A percentile compares a stretch with the other conserved stretches of the same genome.
These are phyloP conservation scores for Penicillium canescens DNA, from an alignment of 495 filamentous ascomycete species.

Conservation along the genomic window DNA sequence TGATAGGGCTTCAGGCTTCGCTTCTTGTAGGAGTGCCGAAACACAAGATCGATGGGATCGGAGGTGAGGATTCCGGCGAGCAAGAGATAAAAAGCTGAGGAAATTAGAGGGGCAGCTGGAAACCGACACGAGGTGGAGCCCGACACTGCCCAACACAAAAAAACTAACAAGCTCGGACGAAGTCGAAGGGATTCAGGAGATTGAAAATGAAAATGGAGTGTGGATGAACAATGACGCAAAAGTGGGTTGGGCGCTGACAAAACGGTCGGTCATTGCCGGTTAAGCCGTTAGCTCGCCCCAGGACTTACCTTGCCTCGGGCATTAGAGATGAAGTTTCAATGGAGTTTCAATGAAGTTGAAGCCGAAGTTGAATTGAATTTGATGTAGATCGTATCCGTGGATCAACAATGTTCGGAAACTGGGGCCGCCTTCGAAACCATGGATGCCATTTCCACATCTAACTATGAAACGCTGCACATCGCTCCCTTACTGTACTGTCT, in stretches of 20 bases:
- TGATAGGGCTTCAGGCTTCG: neutral
- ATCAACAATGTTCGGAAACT: conserved; percentile 7
- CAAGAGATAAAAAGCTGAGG: neutral
- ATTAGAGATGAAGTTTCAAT: neutral
- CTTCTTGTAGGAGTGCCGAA: conserved; percentile 7
- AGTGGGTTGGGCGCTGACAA: conserved; percentile 13
- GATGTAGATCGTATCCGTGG: conserved; percentile 7
- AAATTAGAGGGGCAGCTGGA: conserved; percentile 11
- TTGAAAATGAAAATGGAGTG: conserved; percentile 1
- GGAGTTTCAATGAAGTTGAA: neutral
- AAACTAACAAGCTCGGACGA: neutral
- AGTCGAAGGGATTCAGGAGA: conserved; percentile 3
- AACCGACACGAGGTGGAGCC: conserved; percentile 14
- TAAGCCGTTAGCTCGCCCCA: too few species aligned
- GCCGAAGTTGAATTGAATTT: neutral
- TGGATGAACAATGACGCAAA: conserved; percentile 21
- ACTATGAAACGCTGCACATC: neutral
- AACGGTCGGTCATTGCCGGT: neutral
- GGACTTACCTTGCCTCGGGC: too few species aligned
- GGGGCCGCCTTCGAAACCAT: conserved; percentile 12
- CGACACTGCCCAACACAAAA: conserved; percentile 11
- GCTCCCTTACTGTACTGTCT: conserved; percentile 6
- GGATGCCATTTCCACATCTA: conserved; percentile 5
- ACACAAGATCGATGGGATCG: neutral
- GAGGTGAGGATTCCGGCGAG: neutral